phyloP scores from a whole-genome alignment of 192 early-diverging fungal species.

The Entophlyctis luteolus region DNA sequence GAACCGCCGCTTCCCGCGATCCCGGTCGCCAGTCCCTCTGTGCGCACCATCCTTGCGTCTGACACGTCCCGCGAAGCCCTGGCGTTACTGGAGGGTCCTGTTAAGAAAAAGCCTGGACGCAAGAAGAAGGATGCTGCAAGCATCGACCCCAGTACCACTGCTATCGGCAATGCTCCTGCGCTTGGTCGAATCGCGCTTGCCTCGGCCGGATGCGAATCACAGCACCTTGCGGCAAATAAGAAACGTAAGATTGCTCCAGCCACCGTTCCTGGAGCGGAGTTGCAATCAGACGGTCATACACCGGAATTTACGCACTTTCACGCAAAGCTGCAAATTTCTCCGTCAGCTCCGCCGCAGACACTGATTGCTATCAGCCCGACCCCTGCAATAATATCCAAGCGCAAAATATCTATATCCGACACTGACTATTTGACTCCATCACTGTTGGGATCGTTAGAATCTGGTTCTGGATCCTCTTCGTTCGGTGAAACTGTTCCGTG shows the following conservation, averaged over 20 bases:
- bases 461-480: not conserved
- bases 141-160: not conserved
- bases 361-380: slow-evolving; percentile 4
- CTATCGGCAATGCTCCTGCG: not conserved
- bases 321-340: no score
- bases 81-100: slow-evolving; percentile 24
- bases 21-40: not conserved
- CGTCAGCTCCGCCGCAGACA: not conserved
- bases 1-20: not conserved
- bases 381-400: not conserved
- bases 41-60: not conserved
- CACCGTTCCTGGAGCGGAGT: not conserved
- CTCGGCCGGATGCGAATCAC: not conserved
- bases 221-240: not conserved
- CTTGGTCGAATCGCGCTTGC: not conserved
- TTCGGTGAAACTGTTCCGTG: no score
- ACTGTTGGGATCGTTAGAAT: not conserved
- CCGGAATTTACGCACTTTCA: no score
- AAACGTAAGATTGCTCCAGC: not conserved
- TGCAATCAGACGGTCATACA: no score
- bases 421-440: slow-evolving; percentile 33
- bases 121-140: slow-evolving; percentile 15
- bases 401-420: slow-evolving; percentile 15
- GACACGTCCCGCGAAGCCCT: slow-evolving; percentile 7
- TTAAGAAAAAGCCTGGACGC: slow-evolving; percentile 26